These are phyloP conservation scores for Cudoniella acicularis DNA, from an alignment of 495 filamentous ascomycete species.

Conservation along the genomic window DNA sequence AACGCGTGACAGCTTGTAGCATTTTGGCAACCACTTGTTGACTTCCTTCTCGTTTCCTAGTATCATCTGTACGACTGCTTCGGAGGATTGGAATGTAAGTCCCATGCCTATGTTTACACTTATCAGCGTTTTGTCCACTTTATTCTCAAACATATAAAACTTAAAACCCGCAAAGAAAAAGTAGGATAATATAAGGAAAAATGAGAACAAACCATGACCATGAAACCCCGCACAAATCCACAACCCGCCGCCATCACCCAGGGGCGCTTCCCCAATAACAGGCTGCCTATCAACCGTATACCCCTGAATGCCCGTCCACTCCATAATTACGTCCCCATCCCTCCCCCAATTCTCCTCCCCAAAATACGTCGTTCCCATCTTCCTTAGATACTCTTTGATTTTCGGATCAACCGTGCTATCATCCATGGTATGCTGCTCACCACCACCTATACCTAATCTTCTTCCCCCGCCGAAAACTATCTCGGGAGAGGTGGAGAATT, in stretches of 20 bases:
- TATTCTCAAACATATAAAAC: background rate
- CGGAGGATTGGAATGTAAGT: slow-evolving; percentile 5
- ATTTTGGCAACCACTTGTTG: slow-evolving; percentile 7
- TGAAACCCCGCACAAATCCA: slow-evolving; percentile 46
- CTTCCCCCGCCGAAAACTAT: slow-evolving; percentile 11
- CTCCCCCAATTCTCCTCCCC: slow-evolving; percentile 52
- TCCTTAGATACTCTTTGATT: slow-evolving; percentile 47
- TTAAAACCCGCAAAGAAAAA: background rate
- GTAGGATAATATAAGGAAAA: too few relatives aligned
- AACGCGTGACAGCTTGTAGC: slow-evolving; percentile 1
- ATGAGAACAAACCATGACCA: slow-evolving; percentile 37
- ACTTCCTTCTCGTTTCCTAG: slow-evolving; percentile 5
- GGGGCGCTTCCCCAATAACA: slow-evolving; percentile 42
- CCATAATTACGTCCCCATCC: slow-evolving; percentile 45
- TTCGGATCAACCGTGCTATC: slow-evolving; percentile 52
- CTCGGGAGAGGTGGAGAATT: slow-evolving; percentile 7
- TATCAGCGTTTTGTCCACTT: too few relatives aligned
- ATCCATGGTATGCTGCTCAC: slow-evolving; percentile 48
- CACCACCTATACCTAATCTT: slow-evolving; percentile 37
- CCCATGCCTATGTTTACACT: slow-evolving; percentile 8
- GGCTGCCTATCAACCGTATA: slow-evolving; percentile 40
- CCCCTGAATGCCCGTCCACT: slow-evolving; percentile 50
- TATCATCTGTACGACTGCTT: slow-evolving; percentile 4
- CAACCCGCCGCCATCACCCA: slow-evolving; percentile 34
- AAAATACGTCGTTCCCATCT: slow-evolving; percentile 46